phyloP scores from a whole-genome alignment of 1,284 basidiomycete genomes.

The Sanghuangporus sanghuang region DNA sequence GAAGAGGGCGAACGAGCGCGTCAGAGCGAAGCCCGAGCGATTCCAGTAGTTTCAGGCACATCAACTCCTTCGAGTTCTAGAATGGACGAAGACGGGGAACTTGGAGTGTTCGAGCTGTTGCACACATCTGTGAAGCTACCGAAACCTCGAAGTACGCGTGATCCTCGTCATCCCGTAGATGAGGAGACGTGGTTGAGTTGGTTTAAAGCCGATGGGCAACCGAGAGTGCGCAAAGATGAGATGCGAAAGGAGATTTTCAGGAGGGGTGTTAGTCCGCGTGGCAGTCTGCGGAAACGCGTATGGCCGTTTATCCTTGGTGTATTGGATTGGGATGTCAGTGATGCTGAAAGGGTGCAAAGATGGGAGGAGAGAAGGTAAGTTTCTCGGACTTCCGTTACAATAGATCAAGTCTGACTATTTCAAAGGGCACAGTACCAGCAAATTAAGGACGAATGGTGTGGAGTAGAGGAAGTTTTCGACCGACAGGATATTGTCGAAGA shows the following conservation, averaged over 20 bases:
- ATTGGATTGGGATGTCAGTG: slow-evolving; percentile 69
- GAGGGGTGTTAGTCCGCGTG: slow-evolving; percentile 55
- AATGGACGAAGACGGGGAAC: slow-evolving; percentile 64
- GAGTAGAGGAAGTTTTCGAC: slow-evolving; percentile 75
- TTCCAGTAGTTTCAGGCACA: slow-evolving; percentile 34
- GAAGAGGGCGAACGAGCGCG: slow-evolving; percentile 91
- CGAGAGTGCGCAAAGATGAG: slow-evolving; percentile 60
- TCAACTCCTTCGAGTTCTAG: slow-evolving; percentile 38
- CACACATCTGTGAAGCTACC: slow-evolving; percentile 75
- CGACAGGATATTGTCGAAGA: slow-evolving; percentile 79
- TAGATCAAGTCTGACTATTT: slow-evolving; percentile 10
- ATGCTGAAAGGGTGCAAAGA: slow-evolving; percentile 44
- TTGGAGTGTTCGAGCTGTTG: slow-evolving; percentile 88
- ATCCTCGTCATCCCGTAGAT: slow-evolving; percentile 68
- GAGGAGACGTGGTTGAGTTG: slow-evolving; percentile 65
- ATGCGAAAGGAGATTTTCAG: slow-evolving; percentile 75
- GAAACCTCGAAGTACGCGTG: slow-evolving; percentile 67
- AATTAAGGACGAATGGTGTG: slow-evolving; percentile 76
- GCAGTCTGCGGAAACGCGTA: slow-evolving; percentile 56
- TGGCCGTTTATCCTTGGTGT: slow-evolving; percentile 94
- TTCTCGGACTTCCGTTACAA: not conserved
- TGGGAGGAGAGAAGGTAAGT: slow-evolving; percentile 66
- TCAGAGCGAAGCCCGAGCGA: slow-evolving; percentile 63
- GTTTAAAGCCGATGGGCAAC: slow-evolving; percentile 67
- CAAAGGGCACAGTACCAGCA: slow-evolving; percentile 63